These are phyloP conservation scores for Coprinopsis sp. DNA, from an alignment of 768 basidiomycete genomes.

Conservation along the genomic window DNA sequence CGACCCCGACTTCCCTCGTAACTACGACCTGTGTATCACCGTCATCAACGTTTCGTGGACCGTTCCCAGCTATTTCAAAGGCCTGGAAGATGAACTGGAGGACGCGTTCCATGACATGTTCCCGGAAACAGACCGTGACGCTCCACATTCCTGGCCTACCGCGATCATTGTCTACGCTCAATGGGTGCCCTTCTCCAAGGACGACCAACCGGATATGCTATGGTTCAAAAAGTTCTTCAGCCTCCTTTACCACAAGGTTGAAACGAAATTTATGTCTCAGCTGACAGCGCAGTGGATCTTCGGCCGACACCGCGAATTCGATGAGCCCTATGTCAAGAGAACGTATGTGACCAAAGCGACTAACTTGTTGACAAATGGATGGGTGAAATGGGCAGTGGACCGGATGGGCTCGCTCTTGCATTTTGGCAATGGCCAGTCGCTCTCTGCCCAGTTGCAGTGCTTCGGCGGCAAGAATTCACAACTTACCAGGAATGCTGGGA, in stretches of 20 bases:
- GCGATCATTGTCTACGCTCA: no score
- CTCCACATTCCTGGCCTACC: conserved; percentile 1
- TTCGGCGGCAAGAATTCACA: no score
- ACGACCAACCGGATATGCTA: conserved; percentile 3
- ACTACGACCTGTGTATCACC: conserved; percentile 11
- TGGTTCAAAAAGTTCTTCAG: conserved; percentile 9
- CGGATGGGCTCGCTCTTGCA: conserved; percentile 8
- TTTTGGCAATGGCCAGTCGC: conserved; percentile 1
- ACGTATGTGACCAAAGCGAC: conserved; percentile 10
- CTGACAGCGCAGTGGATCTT: conserved; percentile 12
- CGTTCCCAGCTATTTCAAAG: conserved; percentile 4
- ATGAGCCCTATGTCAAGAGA: conserved; percentile 10
- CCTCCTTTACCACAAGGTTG: no score
- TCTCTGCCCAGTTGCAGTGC: no score
- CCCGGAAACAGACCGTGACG: conserved; percentile 11
- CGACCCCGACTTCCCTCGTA: conserved; percentile 7
- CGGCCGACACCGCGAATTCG: conserved; percentile 9
- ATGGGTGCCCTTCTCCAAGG: no score
- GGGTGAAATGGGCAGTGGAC: conserved; percentile 8
- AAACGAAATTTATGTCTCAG: conserved; percentile 9
- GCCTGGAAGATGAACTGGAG: conserved; percentile 3
- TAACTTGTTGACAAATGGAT: no score
- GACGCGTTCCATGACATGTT: neutral
- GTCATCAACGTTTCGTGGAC: conserved; percentile 2
- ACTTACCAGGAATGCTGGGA: conserved; percentile 9